A percentile compares a stretch with the other conserved stretches of the same genome.
phyloP scores from a whole-genome alignment of 83 land plant genomes.

The Picea mariana region DNA sequence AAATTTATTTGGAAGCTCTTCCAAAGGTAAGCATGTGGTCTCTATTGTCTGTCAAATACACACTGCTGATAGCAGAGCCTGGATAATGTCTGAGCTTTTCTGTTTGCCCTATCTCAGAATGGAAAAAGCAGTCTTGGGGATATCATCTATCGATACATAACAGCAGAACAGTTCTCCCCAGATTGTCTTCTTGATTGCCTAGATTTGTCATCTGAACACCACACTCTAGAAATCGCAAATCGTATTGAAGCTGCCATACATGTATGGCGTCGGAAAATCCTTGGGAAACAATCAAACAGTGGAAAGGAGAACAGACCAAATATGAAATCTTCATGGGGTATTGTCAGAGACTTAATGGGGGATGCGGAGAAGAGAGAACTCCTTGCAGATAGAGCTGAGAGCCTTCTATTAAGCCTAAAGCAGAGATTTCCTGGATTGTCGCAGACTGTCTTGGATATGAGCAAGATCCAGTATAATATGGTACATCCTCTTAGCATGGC shows the following conservation, averaged over 20 bases:
- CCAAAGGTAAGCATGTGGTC: slow-evolving; percentile 64
- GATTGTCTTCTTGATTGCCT: slow-evolving; percentile 32
- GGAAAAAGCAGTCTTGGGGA: slow-evolving; percentile 51
- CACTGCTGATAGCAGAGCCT: not conserved
- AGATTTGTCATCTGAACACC: slow-evolving; percentile 46
- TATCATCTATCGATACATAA: slow-evolving; percentile 32
- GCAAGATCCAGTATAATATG: slow-evolving; percentile 85
- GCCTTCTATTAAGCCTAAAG: slow-evolving; percentile 66
- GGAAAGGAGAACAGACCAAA: slow-evolving; percentile 34
- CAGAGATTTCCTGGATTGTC: slow-evolving; percentile 75
- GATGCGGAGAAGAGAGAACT: slow-evolving; percentile 77
- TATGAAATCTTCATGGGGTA: slow-evolving; percentile 62
- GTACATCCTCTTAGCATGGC: slow-evolving; percentile 19
- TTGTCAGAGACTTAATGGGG: slow-evolving; percentile 54
- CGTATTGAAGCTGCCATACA: slow-evolving; percentile 47
- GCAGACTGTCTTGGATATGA: slow-evolving; percentile 72
- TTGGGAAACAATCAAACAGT: slow-evolving; percentile 16
- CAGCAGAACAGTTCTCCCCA: slow-evolving; percentile 38
- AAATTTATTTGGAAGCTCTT: slow-evolving; percentile 63
- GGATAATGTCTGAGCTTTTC: slow-evolving; percentile 7
- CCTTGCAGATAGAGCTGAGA: slow-evolving; percentile 77
- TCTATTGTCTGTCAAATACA: not conserved
- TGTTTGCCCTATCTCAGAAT: slow-evolving; percentile 21
- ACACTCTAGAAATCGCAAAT: slow-evolving; percentile 43
- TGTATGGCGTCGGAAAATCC: slow-evolving; percentile 46